Conservation (phyloP, 352 stramenopile species). For the Globisporangium megalacanthum region DNA sequence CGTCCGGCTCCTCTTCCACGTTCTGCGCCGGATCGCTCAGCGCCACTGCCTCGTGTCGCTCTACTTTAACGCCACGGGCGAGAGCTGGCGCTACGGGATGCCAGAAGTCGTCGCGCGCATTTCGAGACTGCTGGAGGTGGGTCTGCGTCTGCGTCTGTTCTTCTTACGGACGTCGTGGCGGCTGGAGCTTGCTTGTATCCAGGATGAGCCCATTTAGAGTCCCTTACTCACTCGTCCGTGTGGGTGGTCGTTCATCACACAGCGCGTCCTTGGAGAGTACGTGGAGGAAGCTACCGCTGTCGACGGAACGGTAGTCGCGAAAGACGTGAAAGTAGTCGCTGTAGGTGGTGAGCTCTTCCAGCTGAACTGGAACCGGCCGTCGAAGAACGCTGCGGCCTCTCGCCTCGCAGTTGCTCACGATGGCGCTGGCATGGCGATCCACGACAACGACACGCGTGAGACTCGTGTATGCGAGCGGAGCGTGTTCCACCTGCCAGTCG, state of each 20-base stretch:
- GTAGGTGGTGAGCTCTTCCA: conserved; percentile 42
- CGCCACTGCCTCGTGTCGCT: conserved; percentile 58
- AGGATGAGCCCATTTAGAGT: background rate
- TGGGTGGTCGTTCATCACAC: background rate
- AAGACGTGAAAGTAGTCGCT: conserved; percentile 15
- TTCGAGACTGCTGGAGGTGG: conserved; percentile 57
- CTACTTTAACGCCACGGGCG: conserved; percentile 58
- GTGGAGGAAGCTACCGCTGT: conserved; percentile 35
- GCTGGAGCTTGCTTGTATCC: conserved; percentile 3
- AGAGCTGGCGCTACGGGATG: conserved; percentile 67
- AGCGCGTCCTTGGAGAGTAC: conserved; percentile 65
- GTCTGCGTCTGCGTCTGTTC: background rate
- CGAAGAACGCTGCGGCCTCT: conserved; percentile 20
- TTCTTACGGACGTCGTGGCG: background rate
- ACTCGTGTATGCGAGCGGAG: conserved; percentile 60
- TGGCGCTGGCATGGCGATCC: conserved; percentile 13
- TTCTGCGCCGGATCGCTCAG: conserved; percentile 55
- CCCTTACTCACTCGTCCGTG: background rate
- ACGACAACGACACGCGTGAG: conserved; percentile 21
- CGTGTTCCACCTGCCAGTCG: conserved; percentile 68
- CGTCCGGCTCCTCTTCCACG: conserved; percentile 56
- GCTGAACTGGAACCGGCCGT: conserved; percentile 52
- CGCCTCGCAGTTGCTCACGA: conserved; percentile 20
- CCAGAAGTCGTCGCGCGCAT: conserved; percentile 60
- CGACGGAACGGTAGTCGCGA: conserved; percentile 12